Conservation (phyloP, 2,329 filamentous ascomycete genomes). For the Scedosporium dehoogii region DNA sequence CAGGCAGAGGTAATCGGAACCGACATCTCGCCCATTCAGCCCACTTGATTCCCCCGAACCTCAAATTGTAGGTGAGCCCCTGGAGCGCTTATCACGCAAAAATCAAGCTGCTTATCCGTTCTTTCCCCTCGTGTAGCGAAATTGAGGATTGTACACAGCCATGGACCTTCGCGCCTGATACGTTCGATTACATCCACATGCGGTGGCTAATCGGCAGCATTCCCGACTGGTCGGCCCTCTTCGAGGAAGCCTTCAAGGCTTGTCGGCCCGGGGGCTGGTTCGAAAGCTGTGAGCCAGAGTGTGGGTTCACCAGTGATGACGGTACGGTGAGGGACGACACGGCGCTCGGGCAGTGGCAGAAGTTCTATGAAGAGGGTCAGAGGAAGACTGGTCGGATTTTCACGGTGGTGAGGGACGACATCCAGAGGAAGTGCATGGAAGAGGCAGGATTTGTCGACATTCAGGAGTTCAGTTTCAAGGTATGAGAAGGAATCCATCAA, state of each 20-base stretch:
- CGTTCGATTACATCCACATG: conserved; percentile 51
- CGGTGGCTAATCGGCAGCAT: conserved; percentile 48
- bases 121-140: conserved; percentile 8
- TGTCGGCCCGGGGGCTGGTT: conserved; percentile 2
- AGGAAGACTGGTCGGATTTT: conserved; percentile 1
- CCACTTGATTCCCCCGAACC: conserved; percentile 34
- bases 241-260: conserved; percentile 37
- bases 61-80: conserved; percentile 15
- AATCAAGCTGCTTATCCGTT: neutral
- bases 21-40: conserved; percentile 48
- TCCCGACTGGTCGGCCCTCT: conserved; percentile 43
- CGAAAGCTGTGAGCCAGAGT: conserved; percentile 12
- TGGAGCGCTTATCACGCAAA: neutral
- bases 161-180: conserved; percentile 33
- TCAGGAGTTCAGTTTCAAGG: conserved; percentile 6
- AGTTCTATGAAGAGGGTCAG: conserved; percentile 7
- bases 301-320: conserved; percentile 16
- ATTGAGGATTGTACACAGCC: conserved; percentile 22
- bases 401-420: neutral
- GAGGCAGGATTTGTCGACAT: conserved; percentile 10
- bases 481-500: neutral
- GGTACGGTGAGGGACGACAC: conserved; percentile 7
- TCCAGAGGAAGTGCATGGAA: conserved; percentile 10
- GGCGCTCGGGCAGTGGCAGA: conserved; percentile 7
- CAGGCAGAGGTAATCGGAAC: conserved; percentile 35